Base-by-base conservation (phyloP, 2,329 filamentous ascomycete genomes). In the Didymella segeticola region DNA sequence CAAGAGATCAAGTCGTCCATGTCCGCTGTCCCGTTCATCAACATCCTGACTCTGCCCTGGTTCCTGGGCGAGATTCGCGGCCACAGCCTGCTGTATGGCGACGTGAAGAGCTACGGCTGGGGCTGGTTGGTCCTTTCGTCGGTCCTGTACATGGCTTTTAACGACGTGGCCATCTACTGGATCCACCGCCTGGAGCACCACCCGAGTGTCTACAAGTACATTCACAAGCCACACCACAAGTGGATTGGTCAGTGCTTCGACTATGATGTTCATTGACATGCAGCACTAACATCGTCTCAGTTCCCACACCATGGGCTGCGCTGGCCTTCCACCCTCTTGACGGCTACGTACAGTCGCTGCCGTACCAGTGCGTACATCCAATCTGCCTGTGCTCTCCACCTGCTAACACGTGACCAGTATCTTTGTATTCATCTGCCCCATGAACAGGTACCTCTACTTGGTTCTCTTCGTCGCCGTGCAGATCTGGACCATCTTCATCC, bases 171-270 rank as follows among this genome's bases (percentile, higher is more conserved):
- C 57, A 80, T 80, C 62, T 80, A 79, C 70, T 80, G 77, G 78
- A 79, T 80, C 66, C 78, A 80, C 59, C 76, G 78, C 33, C 64
- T 77, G 14, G 75, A 78, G 61, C 78, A 80, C 55, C 78, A 80
- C 62, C 78, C 78, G 27, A 73, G 72, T 23, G 52, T 80, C 34
- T 80, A 80, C 74, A 79, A 79, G 61, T 77, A 78, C 56, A 69
- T 79, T 23, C 78, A 80, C 67, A 80, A 80, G 70, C 77, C 78
- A 58, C 78, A 80, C 54, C 78, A 80, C 73, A 80, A 79, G 65
- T 80, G 78, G 78, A 80, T 80, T 47, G 67, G 77, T 78, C 64
- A 60, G 74, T 68, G 12, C 10, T 50, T 33, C 8, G n/a, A 26
- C 17, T 43, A 11, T 22, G 2, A 20, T 33, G 11, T 15, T 17